A percentile compares a stretch with the other conserved stretches of the same genome.
Evolutionary conservation across 2,329 filamentous ascomycete genomes (phyloP).

Genomic region (Colletotrichum aenigma): DNA sequence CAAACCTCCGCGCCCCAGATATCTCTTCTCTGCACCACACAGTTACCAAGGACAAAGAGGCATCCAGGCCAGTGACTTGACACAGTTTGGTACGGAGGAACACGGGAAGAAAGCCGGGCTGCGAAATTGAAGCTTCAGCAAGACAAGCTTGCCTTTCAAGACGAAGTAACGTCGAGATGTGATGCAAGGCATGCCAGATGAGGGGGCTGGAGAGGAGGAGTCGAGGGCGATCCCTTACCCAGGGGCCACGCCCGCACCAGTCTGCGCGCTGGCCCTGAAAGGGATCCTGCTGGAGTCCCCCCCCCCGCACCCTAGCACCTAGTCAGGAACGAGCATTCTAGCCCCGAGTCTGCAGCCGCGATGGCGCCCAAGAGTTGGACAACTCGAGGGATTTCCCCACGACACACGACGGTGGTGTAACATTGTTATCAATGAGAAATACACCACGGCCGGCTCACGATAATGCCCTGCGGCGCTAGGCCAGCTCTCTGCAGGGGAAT

Average conservation of each 20-base stretch:
- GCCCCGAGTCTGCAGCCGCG: not conserved
- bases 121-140: not conserved
- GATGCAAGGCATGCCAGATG: not conserved
- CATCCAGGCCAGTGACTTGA: not conserved
- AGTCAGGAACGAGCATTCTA: constrained; percentile 13
- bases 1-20: not conserved
- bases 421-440: not conserved
- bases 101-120: not conserved
- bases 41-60: not conserved
- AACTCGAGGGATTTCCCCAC: not conserved
- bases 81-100: not conserved
- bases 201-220: not conserved
- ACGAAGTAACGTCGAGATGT: not conserved
- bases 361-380: not conserved
- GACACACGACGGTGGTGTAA: not conserved
- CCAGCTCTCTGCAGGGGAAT: not conserved
- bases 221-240: not conserved
- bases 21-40: not conserved
- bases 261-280: not conserved
- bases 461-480: not conserved
- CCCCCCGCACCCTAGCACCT: not conserved
- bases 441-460: not conserved
- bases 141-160: not conserved
- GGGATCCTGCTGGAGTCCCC: not conserved
- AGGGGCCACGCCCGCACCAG: not conserved